phyloP scores from a whole-genome alignment of 257 asterid species.

The Solanum arcanum region DNA sequence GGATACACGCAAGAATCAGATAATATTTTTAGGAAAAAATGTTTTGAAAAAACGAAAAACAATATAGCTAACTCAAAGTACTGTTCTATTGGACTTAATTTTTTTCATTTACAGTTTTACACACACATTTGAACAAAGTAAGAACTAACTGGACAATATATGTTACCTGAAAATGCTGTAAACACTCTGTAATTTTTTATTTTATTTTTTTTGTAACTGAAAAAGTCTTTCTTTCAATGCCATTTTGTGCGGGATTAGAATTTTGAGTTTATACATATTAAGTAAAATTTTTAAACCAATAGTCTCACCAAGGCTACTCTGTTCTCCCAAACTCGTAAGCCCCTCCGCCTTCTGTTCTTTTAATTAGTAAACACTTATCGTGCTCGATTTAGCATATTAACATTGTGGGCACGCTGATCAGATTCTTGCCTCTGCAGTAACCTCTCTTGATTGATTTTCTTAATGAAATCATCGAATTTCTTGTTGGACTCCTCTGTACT shows the following conservation, averaged over 20 bases:
- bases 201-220: not conserved
- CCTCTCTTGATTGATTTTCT: constrained; percentile 35
- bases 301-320: not conserved
- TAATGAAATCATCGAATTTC: constrained; percentile 46
- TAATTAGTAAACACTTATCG: not conserved
- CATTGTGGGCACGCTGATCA: constrained; percentile 15
- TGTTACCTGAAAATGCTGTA: not conserved
- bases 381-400: not conserved
- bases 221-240: not conserved
- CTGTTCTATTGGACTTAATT: not conserved
- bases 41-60: not conserved
- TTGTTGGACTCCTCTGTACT: constrained; percentile 39
- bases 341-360: not conserved
- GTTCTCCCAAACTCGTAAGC: not conserved
- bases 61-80: too few species aligned
- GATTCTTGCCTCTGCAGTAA: constrained; percentile 58
- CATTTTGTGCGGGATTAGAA: not conserved
- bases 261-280: not conserved
- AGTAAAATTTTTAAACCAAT: not conserved
- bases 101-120: not conserved
- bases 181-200: not conserved
- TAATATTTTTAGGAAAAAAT: too few species aligned
- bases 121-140: not conserved
- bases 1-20: not conserved
- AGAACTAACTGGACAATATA: not conserved